A percentile compares a stretch with the other conserved stretches of the same genome.
Evolutionary conservation across 768 basidiomycete species (phyloP).

Genomic region (Kwoniella botswanensis): DNA sequence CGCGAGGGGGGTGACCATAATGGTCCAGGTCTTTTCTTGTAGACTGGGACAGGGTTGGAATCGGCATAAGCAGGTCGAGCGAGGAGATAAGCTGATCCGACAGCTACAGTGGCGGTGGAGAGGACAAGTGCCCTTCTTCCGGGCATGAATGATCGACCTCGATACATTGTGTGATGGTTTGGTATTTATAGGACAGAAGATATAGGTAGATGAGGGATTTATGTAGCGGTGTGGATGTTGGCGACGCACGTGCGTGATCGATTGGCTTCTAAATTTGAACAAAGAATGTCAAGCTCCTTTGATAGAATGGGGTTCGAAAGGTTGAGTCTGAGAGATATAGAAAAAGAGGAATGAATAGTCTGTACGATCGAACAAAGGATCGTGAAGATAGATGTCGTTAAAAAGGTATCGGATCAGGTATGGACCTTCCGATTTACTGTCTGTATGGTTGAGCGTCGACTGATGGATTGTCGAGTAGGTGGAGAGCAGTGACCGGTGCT

Average conservation of each 20-base stretch:
- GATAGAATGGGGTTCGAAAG: neutral
- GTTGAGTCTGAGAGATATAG: neutral
- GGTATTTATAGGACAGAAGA: neutral
- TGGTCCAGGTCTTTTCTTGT: slow-evolving; percentile 57
- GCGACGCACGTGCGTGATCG: neutral
- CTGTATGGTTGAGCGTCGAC: neutral
- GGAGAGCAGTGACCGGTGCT: neutral
- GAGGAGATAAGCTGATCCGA: slow-evolving; percentile 24
- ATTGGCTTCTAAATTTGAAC: neutral
- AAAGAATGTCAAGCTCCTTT: slow-evolving; percentile 1
- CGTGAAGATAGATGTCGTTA: neutral
- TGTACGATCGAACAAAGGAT: slow-evolving; percentile 16
- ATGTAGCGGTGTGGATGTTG: neutral
- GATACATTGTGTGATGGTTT: slow-evolving; percentile 17
- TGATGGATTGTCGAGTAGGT: neutral
- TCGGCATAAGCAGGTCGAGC: slow-evolving; percentile 29
- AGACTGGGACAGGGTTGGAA: slow-evolving; percentile 44
- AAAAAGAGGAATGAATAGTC: neutral
- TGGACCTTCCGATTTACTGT: neutral
- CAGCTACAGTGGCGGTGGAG: slow-evolving; percentile 20
- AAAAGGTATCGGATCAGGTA: slow-evolving; percentile 6
- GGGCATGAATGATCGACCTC: slow-evolving; percentile 26
- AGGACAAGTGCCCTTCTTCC: slow-evolving; percentile 25
- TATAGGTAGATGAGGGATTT: neutral
- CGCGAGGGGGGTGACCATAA: slow-evolving; percentile 59